These are phyloP conservation scores for Sarocladiaceae sp. DNA, from an alignment of 2,329 filamentous ascomycete species.

Conservation along the genomic window DNA sequence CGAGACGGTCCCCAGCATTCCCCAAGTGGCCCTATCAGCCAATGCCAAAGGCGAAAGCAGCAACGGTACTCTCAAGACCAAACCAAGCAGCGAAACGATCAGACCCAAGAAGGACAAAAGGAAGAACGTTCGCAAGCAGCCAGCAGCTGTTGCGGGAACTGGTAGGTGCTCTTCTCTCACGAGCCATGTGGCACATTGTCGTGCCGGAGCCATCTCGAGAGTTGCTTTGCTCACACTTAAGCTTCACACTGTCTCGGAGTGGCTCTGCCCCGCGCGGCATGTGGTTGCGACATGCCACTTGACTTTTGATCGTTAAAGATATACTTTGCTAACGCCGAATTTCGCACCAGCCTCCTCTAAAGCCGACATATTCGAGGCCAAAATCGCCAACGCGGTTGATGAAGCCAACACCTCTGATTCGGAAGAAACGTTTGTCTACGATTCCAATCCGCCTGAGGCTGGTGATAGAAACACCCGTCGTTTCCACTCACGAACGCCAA, in stretches of 20 bases:
- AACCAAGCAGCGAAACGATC: slow-evolving; percentile 93
- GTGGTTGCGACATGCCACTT: too few relatives aligned
- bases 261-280: too few relatives aligned
- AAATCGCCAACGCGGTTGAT: slow-evolving; percentile 91
- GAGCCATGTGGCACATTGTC: too few relatives aligned
- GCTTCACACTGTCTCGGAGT: not conserved
- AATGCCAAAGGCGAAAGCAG: slow-evolving; percentile 58
- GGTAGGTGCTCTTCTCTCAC: slow-evolving; percentile 61
- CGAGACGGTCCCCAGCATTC: slow-evolving; percentile 87
- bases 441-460: slow-evolving; percentile 81
- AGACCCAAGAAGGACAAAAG: slow-evolving; percentile 91
- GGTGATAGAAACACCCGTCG: slow-evolving; percentile 56
- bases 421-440: slow-evolving; percentile 97
- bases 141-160: slow-evolving; percentile 63
- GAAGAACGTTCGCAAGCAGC: slow-evolving; percentile 67
- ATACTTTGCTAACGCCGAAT: slow-evolving; percentile 2
- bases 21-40: slow-evolving; percentile 68
- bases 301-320: not conserved
- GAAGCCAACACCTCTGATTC: slow-evolving; percentile 96
- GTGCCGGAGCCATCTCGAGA: too few relatives aligned
- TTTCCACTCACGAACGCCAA: slow-evolving; percentile 91
- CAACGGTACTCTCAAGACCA: slow-evolving; percentile 71
- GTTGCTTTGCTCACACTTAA: too few relatives aligned
- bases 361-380: slow-evolving; percentile 96
- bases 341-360: slow-evolving; percentile 70